Evolutionary conservation across 1,139 yeast genomes (phyloP), one percentile per base, ranked within the genome.

Genomic region (Saccharomyces hybrid): DNA sequence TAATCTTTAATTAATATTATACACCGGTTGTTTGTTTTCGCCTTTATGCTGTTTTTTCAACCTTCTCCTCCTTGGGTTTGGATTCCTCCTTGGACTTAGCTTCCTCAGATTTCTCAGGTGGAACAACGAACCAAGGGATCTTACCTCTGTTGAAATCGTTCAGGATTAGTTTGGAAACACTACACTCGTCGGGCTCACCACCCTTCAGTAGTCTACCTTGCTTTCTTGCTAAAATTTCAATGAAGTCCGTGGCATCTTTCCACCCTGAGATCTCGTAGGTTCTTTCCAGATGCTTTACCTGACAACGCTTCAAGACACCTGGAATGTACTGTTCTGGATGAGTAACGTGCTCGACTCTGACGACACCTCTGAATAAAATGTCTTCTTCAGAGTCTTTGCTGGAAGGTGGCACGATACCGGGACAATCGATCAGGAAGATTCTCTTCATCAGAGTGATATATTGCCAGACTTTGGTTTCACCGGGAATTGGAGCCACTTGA

Each of bases 381-480:
- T 93, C 99, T n/a, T 96, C 83, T 68, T 90, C 95, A 1, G 93
- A 73, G 69, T 93, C 99, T 64, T 85, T 89, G 31, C 82, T 71
- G 27, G 95, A 87, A 34, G 99, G 99, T 8, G 99, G 99, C 5
- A 95, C 99, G 68, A 93, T 91, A 73, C 99, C 99, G 2, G 99
- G 99, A 76, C 99, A 93, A 73, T 93, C 99, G 66, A 93, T 93
- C 65, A 93, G 76, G 73, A 90, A 93, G 53, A 93, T 93, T 63
- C 91, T 81, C 77, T 91, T 90, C 97, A 93, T 93, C 67, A 93
- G 78, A 2, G 99, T 91, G 66, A 93, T 90, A 74, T 93, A 93
- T 76, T 93, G 99, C 99, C 99, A 93, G 48, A 93, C 98, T 73
- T 93, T 93, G 48, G 99, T 93, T 70, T 93, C 99, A 69, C 99